Conservation (phyloP, 805 yeast species). For the Scheffersomyces ergatensis region DNA sequence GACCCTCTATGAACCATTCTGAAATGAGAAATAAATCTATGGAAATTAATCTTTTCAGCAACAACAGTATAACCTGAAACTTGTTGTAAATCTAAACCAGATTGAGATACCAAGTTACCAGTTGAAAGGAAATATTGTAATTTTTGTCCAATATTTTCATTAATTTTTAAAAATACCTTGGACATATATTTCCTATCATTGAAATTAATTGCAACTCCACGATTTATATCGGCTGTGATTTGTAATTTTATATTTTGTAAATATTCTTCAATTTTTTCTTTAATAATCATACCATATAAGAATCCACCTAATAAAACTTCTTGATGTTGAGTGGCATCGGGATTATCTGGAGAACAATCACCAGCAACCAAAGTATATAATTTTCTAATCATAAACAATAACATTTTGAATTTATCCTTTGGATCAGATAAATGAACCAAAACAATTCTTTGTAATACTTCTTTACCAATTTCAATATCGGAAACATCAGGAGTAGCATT, state of each 20-base stretch:
- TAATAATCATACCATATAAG: conserved; percentile 92
- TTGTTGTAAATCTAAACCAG: conserved; percentile 97
- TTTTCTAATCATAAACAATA: conserved; percentile 93
- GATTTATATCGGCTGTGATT: conserved; percentile 73
- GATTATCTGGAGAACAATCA: conserved; percentile 95
- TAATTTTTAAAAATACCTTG: conserved; percentile 72
- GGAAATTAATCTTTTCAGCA: conserved; percentile 96
- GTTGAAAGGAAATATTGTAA: conserved; percentile 93
- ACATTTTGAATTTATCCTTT: conserved; percentile 80
- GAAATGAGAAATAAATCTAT: conserved; percentile 96
- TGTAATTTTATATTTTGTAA: conserved; percentile 70
- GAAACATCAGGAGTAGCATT: conserved; percentile 85
- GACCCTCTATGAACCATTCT: conserved; percentile 99
- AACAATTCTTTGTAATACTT: conserved; percentile 78
- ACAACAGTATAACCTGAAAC: conserved; percentile 98
- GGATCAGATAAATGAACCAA: conserved; percentile 79
- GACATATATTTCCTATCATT: conserved; percentile 79
- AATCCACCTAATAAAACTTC: conserved; percentile 95
- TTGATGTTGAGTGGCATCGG: conserved; percentile 99
- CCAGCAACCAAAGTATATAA: conserved; percentile 94
- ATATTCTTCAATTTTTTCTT: conserved; percentile 95
- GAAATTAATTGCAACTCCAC: conserved; percentile 82
- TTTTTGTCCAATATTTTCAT: conserved; percentile 93
- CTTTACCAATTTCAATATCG: conserved; percentile 88
- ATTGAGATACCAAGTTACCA: conserved; percentile 94